A percentile compares a stretch with the other conserved stretches of the same genome.
phyloP scores from a whole-genome alignment of 139 green algal species.

The Desmodesmus armatus region DNA sequence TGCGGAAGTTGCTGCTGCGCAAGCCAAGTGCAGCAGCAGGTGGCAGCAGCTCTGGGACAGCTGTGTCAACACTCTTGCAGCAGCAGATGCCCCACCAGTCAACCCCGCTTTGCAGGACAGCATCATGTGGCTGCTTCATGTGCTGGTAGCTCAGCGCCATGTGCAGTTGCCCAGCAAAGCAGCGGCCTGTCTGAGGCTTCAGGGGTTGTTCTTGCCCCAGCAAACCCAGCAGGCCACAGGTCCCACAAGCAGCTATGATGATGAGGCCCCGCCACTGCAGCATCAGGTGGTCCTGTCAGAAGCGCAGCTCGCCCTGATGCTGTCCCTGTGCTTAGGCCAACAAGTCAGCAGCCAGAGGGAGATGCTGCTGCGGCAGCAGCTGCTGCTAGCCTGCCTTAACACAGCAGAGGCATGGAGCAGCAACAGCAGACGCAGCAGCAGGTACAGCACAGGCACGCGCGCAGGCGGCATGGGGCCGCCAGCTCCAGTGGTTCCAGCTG shows the following conservation, averaged over 20 bases:
- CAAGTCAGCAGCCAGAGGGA: neutral
- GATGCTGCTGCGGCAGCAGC: neutral
- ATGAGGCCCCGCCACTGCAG: conserved; percentile 7
- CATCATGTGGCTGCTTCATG: conserved; percentile 8
- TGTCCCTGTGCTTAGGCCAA: neutral
- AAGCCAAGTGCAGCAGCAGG: neutral
- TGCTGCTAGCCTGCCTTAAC: conserved; percentile 15
- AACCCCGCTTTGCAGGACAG: neutral
- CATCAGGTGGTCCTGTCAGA: neutral
- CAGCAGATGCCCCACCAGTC: neutral
- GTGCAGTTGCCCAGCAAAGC: neutral
- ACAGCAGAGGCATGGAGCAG: conserved; percentile 18
- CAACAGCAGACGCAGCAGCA: conserved; percentile 23
- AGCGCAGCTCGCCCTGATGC: conserved; percentile 15
- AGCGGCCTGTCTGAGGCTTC: neutral
- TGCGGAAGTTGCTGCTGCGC: neutral
- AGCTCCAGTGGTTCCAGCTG: neutral
- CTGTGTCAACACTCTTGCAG: neutral
- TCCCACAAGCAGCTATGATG: neutral
- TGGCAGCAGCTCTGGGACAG: conserved; percentile 30
- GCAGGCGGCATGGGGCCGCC: neutral
- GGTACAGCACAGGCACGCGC: neutral
- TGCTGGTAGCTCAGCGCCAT: neutral
- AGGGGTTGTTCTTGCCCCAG: conserved; percentile 6
- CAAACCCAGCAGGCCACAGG: conserved; percentile 30